A percentile compares a stretch with the other conserved stretches of the same genome.
These are phyloP conservation scores for Phaseolus coccineus DNA, from an alignment of 331 rosid species.

Conservation along the genomic window DNA sequence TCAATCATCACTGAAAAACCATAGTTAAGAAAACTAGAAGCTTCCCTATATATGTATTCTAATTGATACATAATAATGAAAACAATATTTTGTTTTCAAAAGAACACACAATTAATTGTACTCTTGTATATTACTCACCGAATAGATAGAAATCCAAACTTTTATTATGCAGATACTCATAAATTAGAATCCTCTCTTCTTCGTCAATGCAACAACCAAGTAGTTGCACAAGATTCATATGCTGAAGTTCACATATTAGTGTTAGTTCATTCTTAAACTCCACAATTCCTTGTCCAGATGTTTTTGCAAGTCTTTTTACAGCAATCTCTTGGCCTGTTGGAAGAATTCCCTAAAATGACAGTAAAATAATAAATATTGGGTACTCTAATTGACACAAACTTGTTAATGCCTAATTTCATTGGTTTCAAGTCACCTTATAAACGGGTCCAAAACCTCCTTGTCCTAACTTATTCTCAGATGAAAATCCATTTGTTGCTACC, in stretches of 20 bases:
- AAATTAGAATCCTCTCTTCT: constrained; percentile 42
- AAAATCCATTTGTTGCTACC: background rate
- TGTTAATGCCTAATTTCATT: background rate
- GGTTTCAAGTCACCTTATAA: background rate
- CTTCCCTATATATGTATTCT: background rate
- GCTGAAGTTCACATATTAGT: constrained; percentile 44
- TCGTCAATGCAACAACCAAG: constrained; percentile 44
- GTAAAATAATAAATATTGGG: background rate
- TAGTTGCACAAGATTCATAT: constrained; percentile 41
- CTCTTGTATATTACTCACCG: background rate
- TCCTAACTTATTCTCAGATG: background rate
- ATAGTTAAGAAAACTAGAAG: background rate
- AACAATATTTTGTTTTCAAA: background rate
- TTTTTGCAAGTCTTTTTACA: constrained; percentile 42
- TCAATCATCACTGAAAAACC: too few relatives aligned
- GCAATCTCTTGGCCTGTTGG: constrained; percentile 31
- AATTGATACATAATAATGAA: background rate
- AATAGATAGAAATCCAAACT: constrained; percentile 46
- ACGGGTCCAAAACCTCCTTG: background rate
- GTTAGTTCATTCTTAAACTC: constrained; percentile 46
- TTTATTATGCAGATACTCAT: constrained; percentile 42
- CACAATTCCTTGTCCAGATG: constrained; percentile 39
- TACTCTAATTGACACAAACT: background rate
- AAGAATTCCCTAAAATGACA: background rate
- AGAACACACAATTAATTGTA: background rate